phyloP scores from a whole-genome alignment of 73 alveolate genomes.

The Paramecium tetraurelia region DNA sequence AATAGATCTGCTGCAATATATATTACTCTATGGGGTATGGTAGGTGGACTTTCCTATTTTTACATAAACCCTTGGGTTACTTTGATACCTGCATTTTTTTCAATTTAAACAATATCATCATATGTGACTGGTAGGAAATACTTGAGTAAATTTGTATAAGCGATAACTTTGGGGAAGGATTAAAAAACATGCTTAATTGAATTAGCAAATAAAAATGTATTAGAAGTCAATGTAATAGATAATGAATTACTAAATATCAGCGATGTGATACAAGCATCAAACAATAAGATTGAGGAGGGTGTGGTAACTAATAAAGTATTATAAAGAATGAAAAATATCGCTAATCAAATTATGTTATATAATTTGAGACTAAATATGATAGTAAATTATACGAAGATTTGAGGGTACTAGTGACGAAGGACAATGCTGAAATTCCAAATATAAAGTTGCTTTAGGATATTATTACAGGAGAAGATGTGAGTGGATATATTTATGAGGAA shows the following conservation, averaged over 20 bases:
- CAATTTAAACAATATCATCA: not conserved
- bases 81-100: not conserved
- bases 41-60: conserved; percentile 12
- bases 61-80: not conserved
- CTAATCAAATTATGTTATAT: not conserved
- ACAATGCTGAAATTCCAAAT: not conserved
- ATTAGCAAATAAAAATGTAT: not conserved
- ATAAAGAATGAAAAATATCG: conserved; percentile 19
- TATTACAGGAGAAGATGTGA: conserved; percentile 1
- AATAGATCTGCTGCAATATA: not conserved
- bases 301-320: not conserved
- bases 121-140: not conserved
- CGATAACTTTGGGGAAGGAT: not conserved
- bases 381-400: not conserved
- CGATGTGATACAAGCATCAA: not conserved
- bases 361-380: not conserved
- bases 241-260: not conserved
- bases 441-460: not conserved
- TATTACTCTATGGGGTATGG: not conserved
- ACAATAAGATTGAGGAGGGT: not conserved
- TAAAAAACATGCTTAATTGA: not conserved
- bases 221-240: not conserved
- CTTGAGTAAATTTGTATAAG: not conserved
- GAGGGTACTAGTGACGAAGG: conserved; percentile 3
- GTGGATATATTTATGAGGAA: not conserved